Conservation (phyloP, 164 flowering plant genomes). For the Tinospora cordifolia region DNA sequence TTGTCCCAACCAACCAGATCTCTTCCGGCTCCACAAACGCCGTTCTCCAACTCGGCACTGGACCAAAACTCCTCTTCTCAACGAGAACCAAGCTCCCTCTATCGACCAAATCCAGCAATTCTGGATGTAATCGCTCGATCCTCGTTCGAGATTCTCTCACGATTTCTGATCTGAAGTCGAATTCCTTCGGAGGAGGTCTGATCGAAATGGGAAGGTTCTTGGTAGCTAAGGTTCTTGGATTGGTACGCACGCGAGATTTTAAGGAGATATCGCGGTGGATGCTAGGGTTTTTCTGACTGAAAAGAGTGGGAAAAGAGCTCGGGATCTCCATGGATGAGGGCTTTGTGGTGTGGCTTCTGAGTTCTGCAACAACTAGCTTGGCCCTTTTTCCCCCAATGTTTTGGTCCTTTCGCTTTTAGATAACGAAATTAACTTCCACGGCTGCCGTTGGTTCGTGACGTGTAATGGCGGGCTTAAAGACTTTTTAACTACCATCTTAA, state of each 20-base stretch:
- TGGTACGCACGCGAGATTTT: slow-evolving; percentile 10
- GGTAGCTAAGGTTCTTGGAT: slow-evolving; percentile 9
- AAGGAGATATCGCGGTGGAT: slow-evolving; percentile 8
- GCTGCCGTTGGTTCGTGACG: not conserved
- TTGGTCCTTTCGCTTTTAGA: not conserved
- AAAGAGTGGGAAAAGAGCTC: slow-evolving; percentile 24
- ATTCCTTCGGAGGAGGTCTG: slow-evolving; percentile 65
- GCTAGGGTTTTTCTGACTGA: slow-evolving; percentile 25
- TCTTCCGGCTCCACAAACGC: slow-evolving; percentile 83
- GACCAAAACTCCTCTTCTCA: slow-evolving; percentile 63
- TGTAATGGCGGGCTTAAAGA: not conserved
- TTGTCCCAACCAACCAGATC: slow-evolving; percentile 80
- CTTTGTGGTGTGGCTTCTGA: not conserved
- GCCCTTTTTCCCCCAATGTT: not conserved
- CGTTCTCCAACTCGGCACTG: slow-evolving; percentile 70
- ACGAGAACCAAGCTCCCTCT: slow-evolving; percentile 54
- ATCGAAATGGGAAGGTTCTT: slow-evolving; percentile 31
- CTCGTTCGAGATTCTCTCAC: slow-evolving; percentile 29
- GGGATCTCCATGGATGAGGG: slow-evolving; percentile 34
- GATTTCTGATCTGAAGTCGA: slow-evolving; percentile 55
- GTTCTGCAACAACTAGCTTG: not conserved
- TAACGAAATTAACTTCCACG: slow-evolving; percentile 1
- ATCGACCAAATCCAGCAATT: slow-evolving; percentile 63
- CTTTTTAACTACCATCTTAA: not conserved
- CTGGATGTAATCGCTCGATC: slow-evolving; percentile 47